These are phyloP conservation scores for Lentinula guzmanii DNA, from an alignment of 768 basidiomycete species.

Conservation along the genomic window DNA sequence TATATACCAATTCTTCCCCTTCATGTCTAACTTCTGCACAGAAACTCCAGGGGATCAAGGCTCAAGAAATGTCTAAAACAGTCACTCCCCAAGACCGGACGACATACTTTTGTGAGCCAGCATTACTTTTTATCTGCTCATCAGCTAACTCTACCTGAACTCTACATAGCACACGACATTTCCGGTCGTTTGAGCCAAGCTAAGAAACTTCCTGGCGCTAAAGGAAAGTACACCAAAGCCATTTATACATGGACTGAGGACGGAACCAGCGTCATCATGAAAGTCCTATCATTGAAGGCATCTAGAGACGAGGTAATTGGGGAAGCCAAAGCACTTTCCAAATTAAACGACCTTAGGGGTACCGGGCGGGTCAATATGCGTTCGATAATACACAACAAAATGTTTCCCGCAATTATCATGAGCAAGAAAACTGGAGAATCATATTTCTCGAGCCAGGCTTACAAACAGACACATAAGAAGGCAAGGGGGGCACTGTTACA, in stretches of 20 bases:
- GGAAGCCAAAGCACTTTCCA: background rate
- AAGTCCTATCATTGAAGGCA: background rate
- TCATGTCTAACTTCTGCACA: background rate
- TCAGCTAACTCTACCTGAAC: background rate
- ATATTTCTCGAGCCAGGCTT: background rate
- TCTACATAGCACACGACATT: background rate
- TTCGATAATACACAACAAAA: background rate
- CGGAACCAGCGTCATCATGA: background rate
- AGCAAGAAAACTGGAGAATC: background rate
- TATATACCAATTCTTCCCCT: background rate
- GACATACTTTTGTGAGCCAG: background rate
- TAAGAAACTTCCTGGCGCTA: background rate
- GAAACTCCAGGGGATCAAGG: background rate
- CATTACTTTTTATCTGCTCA: background rate
- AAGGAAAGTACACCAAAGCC: background rate
- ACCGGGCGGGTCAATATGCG: background rate
- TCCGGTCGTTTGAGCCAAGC: background rate
- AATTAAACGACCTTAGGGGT: background rate
- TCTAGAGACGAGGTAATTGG: background rate
- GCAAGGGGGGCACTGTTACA: background rate
- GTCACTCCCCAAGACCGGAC: background rate
- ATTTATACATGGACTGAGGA: background rate
- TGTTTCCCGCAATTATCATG: background rate
- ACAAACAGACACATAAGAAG: background rate
- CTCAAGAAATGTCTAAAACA: background rate